These are phyloP conservation scores for Cenchrus fungigraminus DNA, from an alignment of 176 grass and related monocot genomes.

Conservation along the genomic window DNA sequence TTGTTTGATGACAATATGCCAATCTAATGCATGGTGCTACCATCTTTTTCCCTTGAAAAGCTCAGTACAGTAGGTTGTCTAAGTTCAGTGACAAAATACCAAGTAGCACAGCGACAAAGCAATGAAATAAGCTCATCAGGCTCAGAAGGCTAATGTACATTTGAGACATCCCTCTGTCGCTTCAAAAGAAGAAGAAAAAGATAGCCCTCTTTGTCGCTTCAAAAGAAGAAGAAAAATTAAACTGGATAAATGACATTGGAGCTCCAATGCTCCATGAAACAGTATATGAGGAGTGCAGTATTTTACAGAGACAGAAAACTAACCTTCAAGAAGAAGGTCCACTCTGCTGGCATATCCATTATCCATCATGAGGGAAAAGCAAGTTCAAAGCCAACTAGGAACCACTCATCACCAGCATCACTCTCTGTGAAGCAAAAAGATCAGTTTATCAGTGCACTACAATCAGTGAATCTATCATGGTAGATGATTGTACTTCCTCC, in stretches of 20 bases:
- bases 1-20: slow-evolving; percentile 30
- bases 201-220: background rate
- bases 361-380: background rate
- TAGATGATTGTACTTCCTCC: background rate
- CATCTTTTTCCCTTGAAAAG: background rate
- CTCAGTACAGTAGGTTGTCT: background rate
- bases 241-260: background rate
- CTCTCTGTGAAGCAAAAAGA: background rate
- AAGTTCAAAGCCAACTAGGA: background rate
- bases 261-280: background rate
- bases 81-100: background rate
- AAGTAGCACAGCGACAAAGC: background rate
- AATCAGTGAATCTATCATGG: background rate
- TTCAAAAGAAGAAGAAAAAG: background rate
- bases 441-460: background rate
- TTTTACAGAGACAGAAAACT: background rate
- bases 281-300: background rate
- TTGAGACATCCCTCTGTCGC: background rate
- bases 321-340: background rate
- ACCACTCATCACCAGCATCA: background rate
- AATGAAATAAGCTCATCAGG: background rate
- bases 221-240: background rate
- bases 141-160: background rate
- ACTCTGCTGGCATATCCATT: background rate
- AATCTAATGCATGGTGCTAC: slow-evolving; percentile 27